Conservation (phyloP, 2,329 filamentous ascomycete species). For the Annulohypoxylon truncatum region DNA sequence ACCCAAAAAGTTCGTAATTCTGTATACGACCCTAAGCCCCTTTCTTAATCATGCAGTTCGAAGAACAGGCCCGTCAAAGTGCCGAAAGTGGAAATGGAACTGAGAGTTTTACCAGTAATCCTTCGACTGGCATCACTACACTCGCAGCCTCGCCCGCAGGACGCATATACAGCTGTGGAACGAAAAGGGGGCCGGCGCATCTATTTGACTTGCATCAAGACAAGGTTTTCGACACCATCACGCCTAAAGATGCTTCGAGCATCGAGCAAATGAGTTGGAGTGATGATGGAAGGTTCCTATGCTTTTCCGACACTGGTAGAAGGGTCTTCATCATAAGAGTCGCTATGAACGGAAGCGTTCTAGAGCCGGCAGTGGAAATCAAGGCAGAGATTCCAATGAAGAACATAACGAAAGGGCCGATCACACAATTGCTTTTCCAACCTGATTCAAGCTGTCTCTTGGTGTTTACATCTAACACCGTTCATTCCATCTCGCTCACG, state of each 20-base stretch:
- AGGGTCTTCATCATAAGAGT: constrained; percentile 35
- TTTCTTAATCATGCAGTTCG: constrained; percentile 15
- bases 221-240: constrained; percentile 27
- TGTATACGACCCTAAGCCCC: too few relatives aligned
- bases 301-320: constrained; percentile 37
- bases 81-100: constrained; percentile 9
- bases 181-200: constrained; percentile 39
- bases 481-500: constrained; percentile 6
- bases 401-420: constrained; percentile 24
- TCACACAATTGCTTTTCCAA: constrained; percentile 38
- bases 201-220: constrained; percentile 33
- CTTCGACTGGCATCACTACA: constrained; percentile 34
- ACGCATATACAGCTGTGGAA: constrained; percentile 44
- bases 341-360: neutral
- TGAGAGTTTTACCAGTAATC: constrained; percentile 18
- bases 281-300: constrained; percentile 34
- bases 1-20: too few relatives aligned
- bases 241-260: constrained; percentile 29
- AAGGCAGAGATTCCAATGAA: constrained; percentile 13
- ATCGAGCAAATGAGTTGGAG: constrained; percentile 46
- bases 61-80: constrained; percentile 19
- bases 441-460: neutral
- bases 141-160: constrained; percentile 32
- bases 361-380: neutral
- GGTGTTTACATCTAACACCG: neutral